Conservation (phyloP, 1,284 basidiomycete genomes). For the Quambalaria eucalypti region DNA sequence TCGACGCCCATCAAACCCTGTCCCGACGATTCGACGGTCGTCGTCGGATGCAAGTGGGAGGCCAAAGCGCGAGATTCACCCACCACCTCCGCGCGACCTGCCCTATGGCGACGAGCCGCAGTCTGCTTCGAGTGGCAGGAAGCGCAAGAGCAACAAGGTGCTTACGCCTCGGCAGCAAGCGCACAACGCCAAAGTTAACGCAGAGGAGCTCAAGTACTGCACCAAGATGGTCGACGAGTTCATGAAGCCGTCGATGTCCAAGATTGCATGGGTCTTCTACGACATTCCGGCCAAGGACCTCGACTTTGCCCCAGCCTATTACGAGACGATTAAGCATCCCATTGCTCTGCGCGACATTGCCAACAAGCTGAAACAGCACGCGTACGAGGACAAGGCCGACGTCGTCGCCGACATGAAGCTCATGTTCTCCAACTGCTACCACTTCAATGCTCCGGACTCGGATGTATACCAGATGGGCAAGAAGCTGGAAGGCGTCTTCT, state of each 20-base stretch:
- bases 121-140: slow-evolving; percentile 5
- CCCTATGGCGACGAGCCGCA: slow-evolving; percentile 63
- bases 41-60: slow-evolving; percentile 57
- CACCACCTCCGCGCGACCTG: slow-evolving; percentile 83
- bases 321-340: slow-evolving; percentile 81
- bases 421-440: slow-evolving; percentile 85
- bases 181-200: slow-evolving; percentile 60
- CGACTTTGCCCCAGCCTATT: slow-evolving; percentile 71
- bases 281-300: slow-evolving; percentile 76
- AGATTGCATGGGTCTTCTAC: slow-evolving; percentile 74
- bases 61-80: slow-evolving; percentile 93
- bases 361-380: slow-evolving; percentile 65
- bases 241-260: slow-evolving; percentile 67
- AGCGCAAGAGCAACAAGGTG: slow-evolving; percentile 18
- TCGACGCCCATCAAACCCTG: slow-evolving; percentile 64
- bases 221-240: slow-evolving; percentile 67
- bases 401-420: slow-evolving; percentile 86
- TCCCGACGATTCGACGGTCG: slow-evolving; percentile 67
- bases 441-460: slow-evolving; percentile 81
- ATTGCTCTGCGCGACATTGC: slow-evolving; percentile 60
- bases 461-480: slow-evolving; percentile 61
- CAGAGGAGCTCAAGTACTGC: slow-evolving; percentile 78
- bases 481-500: slow-evolving; percentile 67
- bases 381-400: slow-evolving; percentile 66
- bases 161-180: slow-evolving; percentile 46